A percentile compares a stretch with the other conserved stretches of the same genome.
These are phyloP conservation scores for Thraustochytrium sp. DNA, from an alignment of 352 stramenopile species.

Conservation along the genomic window DNA sequence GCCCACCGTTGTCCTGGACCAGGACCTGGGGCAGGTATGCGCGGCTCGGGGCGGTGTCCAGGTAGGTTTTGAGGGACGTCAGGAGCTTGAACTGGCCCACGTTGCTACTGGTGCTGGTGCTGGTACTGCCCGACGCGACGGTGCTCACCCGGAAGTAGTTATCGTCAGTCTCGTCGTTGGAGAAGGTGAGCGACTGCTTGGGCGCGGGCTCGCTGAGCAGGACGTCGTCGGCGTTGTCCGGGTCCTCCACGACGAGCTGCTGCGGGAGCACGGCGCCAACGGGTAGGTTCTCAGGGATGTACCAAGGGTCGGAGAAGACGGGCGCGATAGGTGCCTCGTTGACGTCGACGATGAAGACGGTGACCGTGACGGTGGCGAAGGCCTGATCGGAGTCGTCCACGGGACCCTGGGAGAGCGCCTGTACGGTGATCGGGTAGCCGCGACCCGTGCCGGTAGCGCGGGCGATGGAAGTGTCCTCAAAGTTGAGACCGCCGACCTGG, in stretches of 20 bases:
- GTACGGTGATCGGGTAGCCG: background rate
- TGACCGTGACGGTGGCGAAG: background rate
- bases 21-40: background rate
- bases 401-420: background rate
- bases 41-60: background rate
- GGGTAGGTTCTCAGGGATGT: background rate
- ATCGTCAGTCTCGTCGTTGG: background rate
- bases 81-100: conserved; percentile 5
- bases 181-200: background rate
- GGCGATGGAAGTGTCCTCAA: background rate
- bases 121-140: background rate
- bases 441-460: background rate
- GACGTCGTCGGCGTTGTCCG: conserved; percentile 16
- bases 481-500: background rate
- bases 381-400: background rate
- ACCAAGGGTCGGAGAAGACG: too few species aligned
- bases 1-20: conserved; percentile 16
- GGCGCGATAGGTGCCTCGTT: background rate
- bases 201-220: conserved; percentile 10
- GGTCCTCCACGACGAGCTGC: background rate
- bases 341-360: conserved; percentile 26
- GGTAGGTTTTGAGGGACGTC: background rate
- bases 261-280: background rate
- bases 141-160: background rate
- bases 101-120: background rate